Conservation (phyloP, 1,284 basidiomycete genomes). For the Malassezia equina region DNA sequence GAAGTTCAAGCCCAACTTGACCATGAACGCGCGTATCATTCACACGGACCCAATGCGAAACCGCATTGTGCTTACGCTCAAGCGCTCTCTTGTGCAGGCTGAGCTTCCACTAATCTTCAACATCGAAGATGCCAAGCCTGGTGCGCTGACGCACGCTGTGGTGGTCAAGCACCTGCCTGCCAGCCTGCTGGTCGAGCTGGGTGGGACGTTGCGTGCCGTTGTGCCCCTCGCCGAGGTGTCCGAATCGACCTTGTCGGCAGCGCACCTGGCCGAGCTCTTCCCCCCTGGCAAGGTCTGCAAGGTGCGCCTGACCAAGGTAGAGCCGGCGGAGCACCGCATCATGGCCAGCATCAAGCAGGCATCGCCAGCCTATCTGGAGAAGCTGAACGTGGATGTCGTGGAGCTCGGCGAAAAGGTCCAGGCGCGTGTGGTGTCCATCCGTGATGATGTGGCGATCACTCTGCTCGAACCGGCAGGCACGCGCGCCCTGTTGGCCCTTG, state of each 20-base stretch:
- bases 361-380: constrained; percentile 29
- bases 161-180: constrained; percentile 52
- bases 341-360: constrained; percentile 81
- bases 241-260: constrained; percentile 20
- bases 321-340: constrained; percentile 59
- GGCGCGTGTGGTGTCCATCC: constrained; percentile 36
- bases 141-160: constrained; percentile 69
- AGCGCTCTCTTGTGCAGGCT: constrained; percentile 80
- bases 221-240: constrained; percentile 52
- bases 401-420: constrained; percentile 38
- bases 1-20: constrained; percentile 73
- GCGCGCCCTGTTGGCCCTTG: constrained; percentile 71
- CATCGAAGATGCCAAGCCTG: constrained; percentile 59
- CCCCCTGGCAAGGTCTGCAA: constrained; percentile 66
- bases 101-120: constrained; percentile 55
- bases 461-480: constrained; percentile 53
- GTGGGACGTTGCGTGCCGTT: constrained; percentile 74
- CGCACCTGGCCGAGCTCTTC: constrained; percentile 56
- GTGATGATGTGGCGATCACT: constrained; percentile 41
- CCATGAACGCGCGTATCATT: constrained; percentile 81
- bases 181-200: constrained; percentile 50
- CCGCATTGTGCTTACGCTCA: constrained; percentile 76
- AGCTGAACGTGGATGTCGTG: constrained; percentile 39
- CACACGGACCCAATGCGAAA: constrained; percentile 70
- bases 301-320: constrained; percentile 69